Evolutionary conservation across 768 basidiomycete genomes (phyloP).

Genomic region (Symmetrospora coprosmae): DNA sequence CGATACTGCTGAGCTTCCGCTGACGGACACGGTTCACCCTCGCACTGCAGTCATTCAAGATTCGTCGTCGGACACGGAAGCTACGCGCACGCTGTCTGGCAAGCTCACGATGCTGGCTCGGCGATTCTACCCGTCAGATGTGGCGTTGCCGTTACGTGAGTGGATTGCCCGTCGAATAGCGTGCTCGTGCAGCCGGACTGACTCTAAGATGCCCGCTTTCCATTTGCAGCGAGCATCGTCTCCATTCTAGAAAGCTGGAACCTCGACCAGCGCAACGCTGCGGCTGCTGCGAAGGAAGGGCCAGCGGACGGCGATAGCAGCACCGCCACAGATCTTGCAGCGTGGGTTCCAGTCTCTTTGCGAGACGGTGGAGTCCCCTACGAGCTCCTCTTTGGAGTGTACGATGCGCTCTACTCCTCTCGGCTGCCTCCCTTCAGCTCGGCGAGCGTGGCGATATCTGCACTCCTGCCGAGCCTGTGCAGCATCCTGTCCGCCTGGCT

Average conservation of each 20-base stretch:
- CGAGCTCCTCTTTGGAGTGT: slow-evolving; percentile 66
- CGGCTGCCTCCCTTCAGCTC: slow-evolving; percentile 31
- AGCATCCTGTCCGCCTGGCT: slow-evolving; percentile 34
- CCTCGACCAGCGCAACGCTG: slow-evolving; percentile 48
- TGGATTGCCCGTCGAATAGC: slow-evolving; percentile 5
- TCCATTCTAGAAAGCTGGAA: slow-evolving; percentile 61
- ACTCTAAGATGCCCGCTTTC: too few species aligned
- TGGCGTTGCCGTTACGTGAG: slow-evolving; percentile 75
- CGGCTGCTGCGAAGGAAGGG: too few species aligned
- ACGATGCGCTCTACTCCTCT: slow-evolving; percentile 53
- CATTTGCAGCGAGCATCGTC: slow-evolving; percentile 53
- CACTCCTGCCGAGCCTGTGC: slow-evolving; percentile 35
- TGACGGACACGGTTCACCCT: neutral
- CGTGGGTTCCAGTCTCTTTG: slow-evolving; percentile 70
- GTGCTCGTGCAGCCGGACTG: neutral
- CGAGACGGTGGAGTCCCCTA: slow-evolving; percentile 68
- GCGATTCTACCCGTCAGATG: slow-evolving; percentile 78
- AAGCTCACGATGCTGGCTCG: slow-evolving; percentile 60
- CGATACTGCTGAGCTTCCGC: slow-evolving; percentile 42
- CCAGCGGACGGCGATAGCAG: too few species aligned
- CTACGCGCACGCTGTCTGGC: slow-evolving; percentile 50
- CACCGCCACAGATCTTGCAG: slow-evolving; percentile 48
- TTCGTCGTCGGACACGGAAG: neutral
- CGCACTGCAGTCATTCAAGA: slow-evolving; percentile 18
- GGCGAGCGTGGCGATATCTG: slow-evolving; percentile 31